Conservation (phyloP, 2,329 filamentous ascomycete species). For the Cercospora sojina region DNA sequence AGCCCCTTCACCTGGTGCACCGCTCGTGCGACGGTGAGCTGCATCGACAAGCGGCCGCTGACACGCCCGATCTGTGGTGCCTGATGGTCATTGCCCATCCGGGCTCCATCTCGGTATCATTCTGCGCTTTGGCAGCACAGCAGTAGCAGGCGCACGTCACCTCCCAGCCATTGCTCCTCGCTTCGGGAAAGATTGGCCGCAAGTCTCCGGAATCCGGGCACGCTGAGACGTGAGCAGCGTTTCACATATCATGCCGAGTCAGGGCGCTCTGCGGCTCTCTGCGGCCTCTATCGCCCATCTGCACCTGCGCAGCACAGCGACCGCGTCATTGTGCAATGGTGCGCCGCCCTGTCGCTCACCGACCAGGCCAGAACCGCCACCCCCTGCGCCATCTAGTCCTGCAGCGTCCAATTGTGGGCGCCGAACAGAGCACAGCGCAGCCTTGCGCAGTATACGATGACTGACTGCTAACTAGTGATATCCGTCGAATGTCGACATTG, state of each 20-base stretch:
- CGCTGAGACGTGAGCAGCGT: neutral
- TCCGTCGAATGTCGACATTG: neutral
- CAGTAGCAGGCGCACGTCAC: neutral
- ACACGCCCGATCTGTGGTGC: neutral
- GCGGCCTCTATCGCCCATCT: neutral
- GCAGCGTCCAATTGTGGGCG: neutral
- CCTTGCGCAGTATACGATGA: neutral
- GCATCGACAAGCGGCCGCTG: neutral
- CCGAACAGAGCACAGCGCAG: neutral
- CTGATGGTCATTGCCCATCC: neutral
- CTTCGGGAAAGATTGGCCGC: neutral
- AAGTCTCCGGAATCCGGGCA: neutral
- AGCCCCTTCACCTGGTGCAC: neutral
- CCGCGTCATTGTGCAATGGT: neutral
- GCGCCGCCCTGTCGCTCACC: neutral
- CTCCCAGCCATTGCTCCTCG: neutral
- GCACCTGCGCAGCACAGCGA: neutral
- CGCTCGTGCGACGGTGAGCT: no score
- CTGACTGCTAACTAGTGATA: neutral
- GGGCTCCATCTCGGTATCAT: neutral
- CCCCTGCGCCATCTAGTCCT: neutral
- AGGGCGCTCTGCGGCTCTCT: neutral
- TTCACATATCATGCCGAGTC: slow-evolving; percentile 4
- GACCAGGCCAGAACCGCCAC: neutral
- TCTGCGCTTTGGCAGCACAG: neutral